phyloP scores from a whole-genome alignment of 495 filamentous ascomycete species.

The Hypoxylon intermedium region DNA sequence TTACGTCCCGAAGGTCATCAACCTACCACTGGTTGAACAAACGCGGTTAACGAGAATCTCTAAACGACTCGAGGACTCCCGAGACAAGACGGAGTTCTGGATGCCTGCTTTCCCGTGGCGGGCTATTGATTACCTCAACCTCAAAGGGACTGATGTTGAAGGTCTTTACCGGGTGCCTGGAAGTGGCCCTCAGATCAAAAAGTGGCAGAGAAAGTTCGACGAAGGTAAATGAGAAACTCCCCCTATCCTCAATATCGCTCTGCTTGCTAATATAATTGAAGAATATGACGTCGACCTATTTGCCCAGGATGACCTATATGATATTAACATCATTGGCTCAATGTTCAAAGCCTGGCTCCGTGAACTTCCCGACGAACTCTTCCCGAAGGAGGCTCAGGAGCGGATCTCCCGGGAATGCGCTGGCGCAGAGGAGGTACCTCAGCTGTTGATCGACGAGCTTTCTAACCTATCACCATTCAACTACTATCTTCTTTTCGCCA shows the following conservation, averaged over 20 bases:
- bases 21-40: conserved; percentile 80
- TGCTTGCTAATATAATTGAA: conserved; percentile 47
- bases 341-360: conserved; percentile 93
- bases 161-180: conserved; percentile 89
- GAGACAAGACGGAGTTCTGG: conserved; percentile 96
- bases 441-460: conserved; percentile 84
- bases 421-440: conserved; percentile 76
- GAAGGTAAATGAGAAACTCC: conserved; percentile 58
- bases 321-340: conserved; percentile 91
- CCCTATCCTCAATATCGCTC: neutral
- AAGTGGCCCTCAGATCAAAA: conserved; percentile 80
- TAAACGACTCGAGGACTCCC: conserved; percentile 78
- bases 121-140: conserved; percentile 92
- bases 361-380: conserved; percentile 89
- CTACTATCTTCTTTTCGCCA: conserved; percentile 94
- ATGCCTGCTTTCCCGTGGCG: conserved; percentile 93
- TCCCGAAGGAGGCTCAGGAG: conserved; percentile 79
- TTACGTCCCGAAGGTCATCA: conserved; percentile 80
- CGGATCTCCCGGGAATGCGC: conserved; percentile 75
- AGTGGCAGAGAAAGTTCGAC: conserved; percentile 88
- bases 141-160: conserved; percentile 87
- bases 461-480: conserved; percentile 90
- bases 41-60: conserved; percentile 86
- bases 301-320: conserved; percentile 80
- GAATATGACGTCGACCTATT: conserved; percentile 88